These are phyloP conservation scores for Crithidia brevicula DNA, from an alignment of 208 protist genomes.

Conservation along the genomic window DNA sequence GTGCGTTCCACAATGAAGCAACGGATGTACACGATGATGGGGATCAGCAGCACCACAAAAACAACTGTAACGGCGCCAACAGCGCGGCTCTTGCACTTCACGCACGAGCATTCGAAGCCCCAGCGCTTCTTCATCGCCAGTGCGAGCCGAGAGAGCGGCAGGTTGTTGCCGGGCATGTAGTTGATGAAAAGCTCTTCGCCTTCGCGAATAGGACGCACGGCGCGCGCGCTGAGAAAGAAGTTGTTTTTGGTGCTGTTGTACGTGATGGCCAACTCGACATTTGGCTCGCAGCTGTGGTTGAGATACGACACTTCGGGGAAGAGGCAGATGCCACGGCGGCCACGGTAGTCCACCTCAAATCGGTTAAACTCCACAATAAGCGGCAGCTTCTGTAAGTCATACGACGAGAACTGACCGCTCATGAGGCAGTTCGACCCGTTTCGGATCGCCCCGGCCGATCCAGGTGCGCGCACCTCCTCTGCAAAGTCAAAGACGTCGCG, in stretches of 20 bases:
- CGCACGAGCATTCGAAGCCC: slow-evolving; percentile 88
- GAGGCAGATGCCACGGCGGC: slow-evolving; percentile 74
- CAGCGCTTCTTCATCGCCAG: slow-evolving; percentile 83
- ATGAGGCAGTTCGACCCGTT: slow-evolving; percentile 73
- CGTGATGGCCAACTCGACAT: slow-evolving; percentile 72
- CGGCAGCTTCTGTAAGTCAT: slow-evolving; percentile 84
- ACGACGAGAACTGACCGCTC: slow-evolving; percentile 81
- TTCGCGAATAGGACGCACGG: slow-evolving; percentile 68
- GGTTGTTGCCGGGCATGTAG: slow-evolving; percentile 87
- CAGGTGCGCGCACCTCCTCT: slow-evolving; percentile 71
- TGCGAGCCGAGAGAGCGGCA: slow-evolving; percentile 71
- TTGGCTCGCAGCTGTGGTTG: slow-evolving; percentile 87
- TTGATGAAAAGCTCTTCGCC: slow-evolving; percentile 86
- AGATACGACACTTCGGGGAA: slow-evolving; percentile 86
- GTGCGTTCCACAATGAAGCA: slow-evolving; percentile 63
- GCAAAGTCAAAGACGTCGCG: slow-evolving; percentile 87
- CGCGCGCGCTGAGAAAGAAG: slow-evolving; percentile 77
- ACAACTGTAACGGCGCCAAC: slow-evolving; percentile 66
- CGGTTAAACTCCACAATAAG: slow-evolving; percentile 89
- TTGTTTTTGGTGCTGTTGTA: slow-evolving; percentile 80
- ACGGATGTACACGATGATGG: slow-evolving; percentile 63
- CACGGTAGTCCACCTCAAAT: slow-evolving; percentile 84
- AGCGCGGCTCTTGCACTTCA: slow-evolving; percentile 75
- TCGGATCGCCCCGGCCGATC: slow-evolving; percentile 53
- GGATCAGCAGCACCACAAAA: slow-evolving; percentile 70